phyloP scores from a whole-genome alignment of 176 grass and related monocot genomes.

The Juncus inflexus region DNA sequence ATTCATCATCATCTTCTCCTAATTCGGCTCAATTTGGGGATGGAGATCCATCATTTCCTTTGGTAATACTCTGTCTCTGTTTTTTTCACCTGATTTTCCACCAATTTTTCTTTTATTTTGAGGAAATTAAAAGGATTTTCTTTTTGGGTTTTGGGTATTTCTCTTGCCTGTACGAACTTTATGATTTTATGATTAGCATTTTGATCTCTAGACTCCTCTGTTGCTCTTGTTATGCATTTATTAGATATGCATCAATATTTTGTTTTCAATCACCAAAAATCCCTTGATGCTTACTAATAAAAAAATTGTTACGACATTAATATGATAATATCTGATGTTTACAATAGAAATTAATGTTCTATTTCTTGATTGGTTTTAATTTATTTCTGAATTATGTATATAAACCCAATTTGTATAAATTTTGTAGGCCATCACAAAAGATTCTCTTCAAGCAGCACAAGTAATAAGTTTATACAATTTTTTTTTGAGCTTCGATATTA shows the following conservation, averaged over 20 bases:
- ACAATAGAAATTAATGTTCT: background rate
- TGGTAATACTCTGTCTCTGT: slow-evolving; percentile 1
- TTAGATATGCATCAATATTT: background rate
- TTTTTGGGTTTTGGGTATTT: background rate
- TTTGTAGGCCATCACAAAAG: slow-evolving; percentile 22
- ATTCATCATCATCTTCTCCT: background rate
- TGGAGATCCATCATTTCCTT: background rate
- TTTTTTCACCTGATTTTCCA: background rate
- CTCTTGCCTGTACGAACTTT: background rate
- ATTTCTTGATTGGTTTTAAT: background rate
- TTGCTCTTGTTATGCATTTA: background rate
- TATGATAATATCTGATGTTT: background rate
- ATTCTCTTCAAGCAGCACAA: slow-evolving; percentile 12
- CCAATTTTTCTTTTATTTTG: background rate
- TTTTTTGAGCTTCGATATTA: background rate
- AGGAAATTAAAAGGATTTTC: background rate
- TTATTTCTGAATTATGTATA: background rate
- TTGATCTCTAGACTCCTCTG: background rate
- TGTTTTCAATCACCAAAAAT: background rate
- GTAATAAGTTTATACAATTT: slow-evolving; percentile 2
- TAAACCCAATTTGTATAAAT: background rate
- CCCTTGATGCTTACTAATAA: too few species aligned
- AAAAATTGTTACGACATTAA: background rate
- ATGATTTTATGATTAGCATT: background rate
- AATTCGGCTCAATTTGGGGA: slow-evolving; percentile 8